Evolutionary conservation across 1,284 basidiomycete genomes (phyloP).

Genomic region (Calocybe gambosa): DNA sequence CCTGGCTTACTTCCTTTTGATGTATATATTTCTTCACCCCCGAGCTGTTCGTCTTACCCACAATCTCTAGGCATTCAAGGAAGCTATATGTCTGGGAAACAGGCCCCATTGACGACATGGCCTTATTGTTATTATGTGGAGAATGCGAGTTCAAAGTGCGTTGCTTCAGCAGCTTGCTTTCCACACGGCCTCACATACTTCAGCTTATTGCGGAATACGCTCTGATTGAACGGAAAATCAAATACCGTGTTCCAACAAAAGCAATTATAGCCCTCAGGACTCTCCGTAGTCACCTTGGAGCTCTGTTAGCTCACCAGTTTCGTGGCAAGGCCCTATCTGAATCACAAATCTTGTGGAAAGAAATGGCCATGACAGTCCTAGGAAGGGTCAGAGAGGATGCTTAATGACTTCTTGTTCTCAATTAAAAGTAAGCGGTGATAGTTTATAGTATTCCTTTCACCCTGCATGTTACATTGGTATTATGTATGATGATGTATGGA

Average conservation of each 20-base stretch:
- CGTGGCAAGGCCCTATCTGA: slow-evolving; percentile 57
- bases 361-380: slow-evolving; percentile 58
- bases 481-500: too few relatives aligned
- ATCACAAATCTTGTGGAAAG: slow-evolving; percentile 64
- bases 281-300: slow-evolving; percentile 63
- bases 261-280: slow-evolving; percentile 77
- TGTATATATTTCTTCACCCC: slow-evolving; percentile 37
- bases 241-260: slow-evolving; percentile 67
- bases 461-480: too few relatives aligned
- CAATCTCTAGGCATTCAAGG: slow-evolving; percentile 71
- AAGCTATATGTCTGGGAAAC: slow-evolving; percentile 98
- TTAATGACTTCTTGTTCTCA: slow-evolving; percentile 10
- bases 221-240: slow-evolving; percentile 84
- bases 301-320: slow-evolving; percentile 61
- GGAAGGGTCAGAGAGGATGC: slow-evolving; percentile 38
- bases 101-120: slow-evolving; percentile 81
- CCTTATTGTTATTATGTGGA: slow-evolving; percentile 83
- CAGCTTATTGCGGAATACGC: slow-evolving; percentile 70
- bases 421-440: neutral
- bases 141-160: slow-evolving; percentile 86
- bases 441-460: too few relatives aligned
- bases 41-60: slow-evolving; percentile 8
- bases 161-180: neutral
- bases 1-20: slow-evolving; percentile 85
- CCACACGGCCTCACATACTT: neutral